phyloP scores from a whole-genome alignment of 495 filamentous ascomycete species.

The Neurospora intermedia region DNA sequence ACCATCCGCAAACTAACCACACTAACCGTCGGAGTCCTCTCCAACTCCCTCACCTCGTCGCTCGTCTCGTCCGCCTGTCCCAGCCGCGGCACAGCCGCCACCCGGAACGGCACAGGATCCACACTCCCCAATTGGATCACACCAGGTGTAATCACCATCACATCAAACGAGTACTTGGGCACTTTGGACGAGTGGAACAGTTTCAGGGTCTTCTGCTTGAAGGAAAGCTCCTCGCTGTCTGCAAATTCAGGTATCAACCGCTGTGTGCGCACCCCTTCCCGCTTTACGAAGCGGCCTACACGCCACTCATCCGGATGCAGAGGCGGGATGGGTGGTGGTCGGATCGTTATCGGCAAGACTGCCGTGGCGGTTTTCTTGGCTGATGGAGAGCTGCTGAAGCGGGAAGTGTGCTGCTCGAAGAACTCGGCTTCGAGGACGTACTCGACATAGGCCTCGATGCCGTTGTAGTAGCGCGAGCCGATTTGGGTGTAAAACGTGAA shows the following conservation, averaged over 20 bases:
- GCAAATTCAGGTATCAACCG: not conserved
- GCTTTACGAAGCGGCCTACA: not conserved
- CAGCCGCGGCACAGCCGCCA: not conserved
- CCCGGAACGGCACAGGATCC: not conserved
- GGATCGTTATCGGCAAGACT: not conserved
- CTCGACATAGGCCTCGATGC: not conserved
- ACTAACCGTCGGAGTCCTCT: not conserved
- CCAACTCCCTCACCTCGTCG: not conserved
- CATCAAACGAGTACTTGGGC: not conserved
- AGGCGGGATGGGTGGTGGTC: not conserved
- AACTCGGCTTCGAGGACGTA: not conserved
- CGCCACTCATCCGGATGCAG: not conserved
- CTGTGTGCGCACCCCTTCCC: not conserved
- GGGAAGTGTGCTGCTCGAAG: not conserved
- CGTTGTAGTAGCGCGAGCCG: not conserved
- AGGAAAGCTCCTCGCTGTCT: not conserved
- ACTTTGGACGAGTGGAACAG: not conserved
- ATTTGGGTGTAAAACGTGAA: not conserved
- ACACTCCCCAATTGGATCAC: not conserved
- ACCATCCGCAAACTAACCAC: not conserved
- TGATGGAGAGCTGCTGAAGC: not conserved
- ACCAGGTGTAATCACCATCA: not conserved
- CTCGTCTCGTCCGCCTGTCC: not conserved
- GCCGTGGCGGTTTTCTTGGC: not conserved
- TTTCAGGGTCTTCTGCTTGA: not conserved